Evolutionary conservation across 1,139 yeast genomes (phyloP).

Genomic region (Zhuliangozyma blackwelliae): DNA sequence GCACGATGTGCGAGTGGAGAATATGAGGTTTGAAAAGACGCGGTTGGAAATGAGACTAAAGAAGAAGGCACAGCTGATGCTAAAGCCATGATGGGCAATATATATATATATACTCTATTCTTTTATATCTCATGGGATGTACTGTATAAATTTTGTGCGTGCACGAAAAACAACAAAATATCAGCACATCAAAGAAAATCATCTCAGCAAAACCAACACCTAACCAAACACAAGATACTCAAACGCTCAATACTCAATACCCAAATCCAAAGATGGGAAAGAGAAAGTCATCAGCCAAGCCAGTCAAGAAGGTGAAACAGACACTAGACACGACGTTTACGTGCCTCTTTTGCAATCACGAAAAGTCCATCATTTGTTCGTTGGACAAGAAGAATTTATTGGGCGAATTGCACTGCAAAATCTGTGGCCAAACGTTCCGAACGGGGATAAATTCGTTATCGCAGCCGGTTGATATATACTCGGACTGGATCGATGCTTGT

Average conservation of each 20-base stretch:
- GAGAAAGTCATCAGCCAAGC: slow-evolving; percentile 86
- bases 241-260: no score
- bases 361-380: slow-evolving; percentile 82
- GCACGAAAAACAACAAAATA: no score
- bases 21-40: slow-evolving; percentile 40
- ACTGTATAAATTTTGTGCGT: no score
- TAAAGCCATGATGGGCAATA: slow-evolving; percentile 13
- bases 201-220: no score
- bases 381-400: slow-evolving; percentile 83
- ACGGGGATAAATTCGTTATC: slow-evolving; percentile 78
- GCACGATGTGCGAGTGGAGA: slow-evolving; percentile 23
- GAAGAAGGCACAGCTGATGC: slow-evolving; percentile 39
- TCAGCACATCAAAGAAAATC: no score
- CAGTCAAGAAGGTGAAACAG: slow-evolving; percentile 73
- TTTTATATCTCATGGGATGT: no score
- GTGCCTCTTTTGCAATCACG: slow-evolving; percentile 94
- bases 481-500: slow-evolving; percentile 98
- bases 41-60: slow-evolving; percentile 43
- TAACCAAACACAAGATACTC: no score
- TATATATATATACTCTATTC: background rate
- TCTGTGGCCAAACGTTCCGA: slow-evolving; percentile 93
- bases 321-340: slow-evolving; percentile 82
- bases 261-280: slow-evolving; percentile 57
- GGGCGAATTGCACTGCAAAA: slow-evolving; percentile 84
- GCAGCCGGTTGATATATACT: slow-evolving; percentile 90